Evolutionary conservation across 371 early-diverging fungal species (phyloP).

Genomic region (Lichtheimia ornata): DNA sequence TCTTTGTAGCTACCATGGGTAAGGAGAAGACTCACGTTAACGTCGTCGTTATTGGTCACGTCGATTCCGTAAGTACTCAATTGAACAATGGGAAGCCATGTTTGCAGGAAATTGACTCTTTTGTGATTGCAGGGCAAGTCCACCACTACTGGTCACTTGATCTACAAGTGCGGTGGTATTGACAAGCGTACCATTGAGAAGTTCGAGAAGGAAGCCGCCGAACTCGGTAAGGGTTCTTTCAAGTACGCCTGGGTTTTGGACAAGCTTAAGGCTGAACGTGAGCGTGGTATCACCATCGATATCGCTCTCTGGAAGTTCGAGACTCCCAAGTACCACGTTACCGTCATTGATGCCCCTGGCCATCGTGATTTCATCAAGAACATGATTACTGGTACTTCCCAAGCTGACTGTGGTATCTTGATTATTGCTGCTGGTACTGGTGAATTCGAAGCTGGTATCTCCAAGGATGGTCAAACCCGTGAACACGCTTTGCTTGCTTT

Average conservation of each 20-base stretch:
- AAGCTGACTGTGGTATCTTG: constrained; percentile 77
- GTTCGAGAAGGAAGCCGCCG: constrained; percentile 98
- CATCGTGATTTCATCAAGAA: constrained; percentile 99
- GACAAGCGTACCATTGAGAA: constrained; percentile 99
- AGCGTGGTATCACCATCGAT: constrained; percentile 91
- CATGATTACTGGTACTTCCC: constrained; percentile 99
- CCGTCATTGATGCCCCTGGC: constrained; percentile 98
- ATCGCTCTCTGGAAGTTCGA: constrained; percentile 96
- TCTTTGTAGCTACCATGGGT: constrained; percentile 62
- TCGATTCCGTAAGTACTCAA: constrained; percentile 91
- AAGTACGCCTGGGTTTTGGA: constrained; percentile 96
- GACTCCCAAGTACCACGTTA: constrained; percentile 92
- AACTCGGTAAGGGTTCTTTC: constrained; percentile 98
- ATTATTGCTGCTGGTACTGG: constrained; percentile 91
- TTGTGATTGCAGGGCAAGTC: constrained; percentile 33
- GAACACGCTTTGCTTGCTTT: constrained; percentile 98
- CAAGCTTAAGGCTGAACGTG: constrained; percentile 97
- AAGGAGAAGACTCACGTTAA: constrained; percentile 95
- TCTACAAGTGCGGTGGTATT: constrained; percentile 98
- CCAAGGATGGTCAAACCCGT: constrained; percentile 95
- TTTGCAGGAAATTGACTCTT: too few species aligned
- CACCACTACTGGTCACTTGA: constrained; percentile 85
- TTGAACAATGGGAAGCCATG: too few species aligned
- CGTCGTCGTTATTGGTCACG: constrained; percentile 99
- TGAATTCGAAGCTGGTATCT: constrained; percentile 99